Percentiles rank a stretch among this genome's conserved stretches.
Evolutionary conservation across 208 protist genomes (phyloP).

Genomic region (Acanthamoeba lenticulata): DNA sequence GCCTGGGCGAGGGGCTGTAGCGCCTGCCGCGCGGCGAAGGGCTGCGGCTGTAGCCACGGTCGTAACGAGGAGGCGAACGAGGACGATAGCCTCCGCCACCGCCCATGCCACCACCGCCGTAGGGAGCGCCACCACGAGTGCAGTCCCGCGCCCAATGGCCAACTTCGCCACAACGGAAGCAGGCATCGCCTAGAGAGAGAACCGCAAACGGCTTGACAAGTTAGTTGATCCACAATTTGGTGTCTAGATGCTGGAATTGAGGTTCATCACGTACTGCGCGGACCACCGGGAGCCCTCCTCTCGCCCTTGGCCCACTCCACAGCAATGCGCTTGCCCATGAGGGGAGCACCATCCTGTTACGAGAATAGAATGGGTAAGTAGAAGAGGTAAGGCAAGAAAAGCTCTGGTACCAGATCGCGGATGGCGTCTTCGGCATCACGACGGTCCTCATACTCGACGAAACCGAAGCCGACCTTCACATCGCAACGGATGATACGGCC

Average conservation of each 20-base stretch:
- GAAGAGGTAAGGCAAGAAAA: background rate
- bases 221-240: background rate
- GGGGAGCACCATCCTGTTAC: background rate
- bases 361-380: background rate
- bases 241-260: background rate
- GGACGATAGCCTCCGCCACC: conserved; percentile 22
- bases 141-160: conserved; percentile 59
- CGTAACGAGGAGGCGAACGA: conserved; percentile 19
- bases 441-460: conserved; percentile 67
- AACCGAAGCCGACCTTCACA: conserved; percentile 65
- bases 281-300: background rate
- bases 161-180: conserved; percentile 42
- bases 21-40: background rate
- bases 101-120: background rate
- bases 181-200: background rate
- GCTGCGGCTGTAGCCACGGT: background rate
- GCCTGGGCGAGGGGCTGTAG: conserved; percentile 14
- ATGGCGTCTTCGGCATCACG: conserved; percentile 68
- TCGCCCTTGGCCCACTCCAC: conserved; percentile 70
- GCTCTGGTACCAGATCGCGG: background rate
- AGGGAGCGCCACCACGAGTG: background rate
- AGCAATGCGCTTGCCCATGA: conserved; percentile 44
- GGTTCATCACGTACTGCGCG: background rate
- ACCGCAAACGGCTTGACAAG: background rate
- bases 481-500: conserved; percentile 55